Evolutionary conservation across 441 rosid genomes (phyloP), one percentile per base, ranked within the genome.

Genomic region (Viola pubescens): DNA sequence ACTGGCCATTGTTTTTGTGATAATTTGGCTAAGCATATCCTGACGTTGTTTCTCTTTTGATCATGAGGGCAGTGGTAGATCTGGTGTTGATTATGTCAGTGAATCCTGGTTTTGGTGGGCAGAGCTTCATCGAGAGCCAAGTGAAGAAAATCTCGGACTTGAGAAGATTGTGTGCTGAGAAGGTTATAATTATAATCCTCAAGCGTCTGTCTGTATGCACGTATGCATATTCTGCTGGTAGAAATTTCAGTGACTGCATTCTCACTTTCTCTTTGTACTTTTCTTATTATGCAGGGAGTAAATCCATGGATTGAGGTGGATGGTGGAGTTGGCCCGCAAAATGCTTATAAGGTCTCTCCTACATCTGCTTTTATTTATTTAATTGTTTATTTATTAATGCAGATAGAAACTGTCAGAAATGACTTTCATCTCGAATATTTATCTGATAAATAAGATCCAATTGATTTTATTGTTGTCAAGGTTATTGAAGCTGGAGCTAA

Each of bases 251-350:
- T 54, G 48, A 4, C 10, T 46, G 11, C 9, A 8, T 42, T 26
- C 19, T 63, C 26, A 3, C 47, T 43, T 49, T 55, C 58, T 26
- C 26, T 45, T 43, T 14, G 41, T 13, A 10, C 3, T 44, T 41
- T 13, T 7, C 54, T 49, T 34, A 41, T 14, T 64, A 34, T 56
- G 56, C 83, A 94, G 97, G 97, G 92, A 71, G 95, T 94, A 52
- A 86, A 90, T 73, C 99, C 99, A 58, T 94, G 99, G 99, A 94
- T 90, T 48, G 99, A 94, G 80, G 94, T 94, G 37, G 99, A 94
- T 73, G 99, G 99, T 69, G 99, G 99, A 61, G 96, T 90, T 65
- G 86, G 94, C 63, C 99, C 99, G 2, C 76, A 76, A 62, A 94
- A 94, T 79, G 99, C 97, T 7, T 94, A 85, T 63, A 94, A 94